Percentiles rank a stretch among this genome's conserved stretches.
Conservation (phyloP, 768 basidiomycete genomes). For the Gymnopilus junonius region DNA sequence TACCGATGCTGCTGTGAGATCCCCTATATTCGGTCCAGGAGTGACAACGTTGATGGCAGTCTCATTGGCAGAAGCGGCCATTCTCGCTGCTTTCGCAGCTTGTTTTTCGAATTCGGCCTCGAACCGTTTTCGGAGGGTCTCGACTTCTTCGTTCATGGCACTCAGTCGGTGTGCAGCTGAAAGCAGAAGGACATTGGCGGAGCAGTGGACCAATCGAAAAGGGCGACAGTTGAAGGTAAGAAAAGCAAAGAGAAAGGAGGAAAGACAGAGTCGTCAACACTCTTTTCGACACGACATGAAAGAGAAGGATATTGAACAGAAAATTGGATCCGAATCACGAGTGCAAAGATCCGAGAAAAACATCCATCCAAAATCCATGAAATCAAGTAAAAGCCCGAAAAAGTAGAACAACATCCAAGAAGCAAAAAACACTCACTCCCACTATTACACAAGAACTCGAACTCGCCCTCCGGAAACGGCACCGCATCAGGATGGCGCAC, state of each 20-base stretch:
- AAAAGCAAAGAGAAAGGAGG: neutral
- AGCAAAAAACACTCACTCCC: constrained; percentile 64
- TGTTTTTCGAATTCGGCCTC: constrained; percentile 77
- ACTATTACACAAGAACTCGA: constrained; percentile 65
- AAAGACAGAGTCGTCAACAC: neutral
- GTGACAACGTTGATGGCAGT: neutral
- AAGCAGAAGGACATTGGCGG: constrained; percentile 15
- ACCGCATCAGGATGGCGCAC: constrained; percentile 43
- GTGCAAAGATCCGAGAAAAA: too few species aligned
- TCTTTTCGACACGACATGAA: neutral
- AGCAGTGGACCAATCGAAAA: constrained; percentile 1
- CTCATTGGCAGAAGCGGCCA: constrained; percentile 38
- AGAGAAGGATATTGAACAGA: neutral
- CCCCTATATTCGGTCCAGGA: neutral
- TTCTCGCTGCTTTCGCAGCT: constrained; percentile 62
- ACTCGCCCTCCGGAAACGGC: constrained; percentile 56
- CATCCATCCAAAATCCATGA: neutral
- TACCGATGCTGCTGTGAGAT: too few species aligned
- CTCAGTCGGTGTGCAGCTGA: constrained; percentile 75
- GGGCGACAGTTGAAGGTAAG: neutral
- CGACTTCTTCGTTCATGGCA: constrained; percentile 71
- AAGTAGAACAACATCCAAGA: constrained; percentile 22
- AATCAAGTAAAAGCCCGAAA: neutral
- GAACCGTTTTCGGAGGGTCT: constrained; percentile 66
- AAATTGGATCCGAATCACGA: too few species aligned